Conservation (phyloP, 2,329 filamentous ascomycete genomes). For the Chalara sp. region DNA sequence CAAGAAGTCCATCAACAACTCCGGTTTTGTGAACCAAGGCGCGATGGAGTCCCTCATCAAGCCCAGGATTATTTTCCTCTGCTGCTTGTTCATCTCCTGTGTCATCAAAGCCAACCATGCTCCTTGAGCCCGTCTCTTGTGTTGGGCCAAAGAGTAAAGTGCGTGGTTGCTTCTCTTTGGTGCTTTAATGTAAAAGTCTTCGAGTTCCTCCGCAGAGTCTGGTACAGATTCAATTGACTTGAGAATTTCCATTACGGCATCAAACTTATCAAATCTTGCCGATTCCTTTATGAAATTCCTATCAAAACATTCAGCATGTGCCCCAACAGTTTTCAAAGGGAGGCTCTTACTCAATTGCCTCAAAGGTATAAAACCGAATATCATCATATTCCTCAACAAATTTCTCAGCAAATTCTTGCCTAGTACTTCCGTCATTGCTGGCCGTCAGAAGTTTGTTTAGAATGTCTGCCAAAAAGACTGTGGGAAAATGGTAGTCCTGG, state of each 20-base stretch:
- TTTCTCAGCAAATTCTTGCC: constrained; percentile 68
- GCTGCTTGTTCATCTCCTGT: constrained; percentile 58
- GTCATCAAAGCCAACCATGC: constrained; percentile 78
- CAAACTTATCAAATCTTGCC: constrained; percentile 31
- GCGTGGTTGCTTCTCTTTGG: constrained; percentile 63
- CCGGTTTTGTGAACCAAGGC: constrained; percentile 83
- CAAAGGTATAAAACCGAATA: constrained; percentile 75
- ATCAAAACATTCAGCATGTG: constrained; percentile 7
- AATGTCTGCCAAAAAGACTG: constrained; percentile 57
- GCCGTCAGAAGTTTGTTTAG: constrained; percentile 55
- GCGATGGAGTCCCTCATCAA: constrained; percentile 72
- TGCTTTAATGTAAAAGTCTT: constrained; percentile 59
- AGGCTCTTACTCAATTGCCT: constrained; percentile 58
- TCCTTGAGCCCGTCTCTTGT: constrained; percentile 76
- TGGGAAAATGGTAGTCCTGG: constrained; percentile 63
- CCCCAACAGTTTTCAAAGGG: not conserved
- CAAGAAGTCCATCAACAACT: constrained; percentile 90
- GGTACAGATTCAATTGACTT: constrained; percentile 66
- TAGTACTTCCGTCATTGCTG: constrained; percentile 49
- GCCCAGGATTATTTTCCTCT: constrained; percentile 72
- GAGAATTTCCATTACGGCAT: constrained; percentile 55
- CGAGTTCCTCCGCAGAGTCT: constrained; percentile 55
- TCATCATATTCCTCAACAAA: constrained; percentile 79
- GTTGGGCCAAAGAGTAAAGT: constrained; percentile 57
- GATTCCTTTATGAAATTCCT: constrained; percentile 29